These are phyloP conservation scores for Conoideocrella luteorostrata DNA, from an alignment of 2,329 filamentous ascomycete genomes.

Conservation along the genomic window DNA sequence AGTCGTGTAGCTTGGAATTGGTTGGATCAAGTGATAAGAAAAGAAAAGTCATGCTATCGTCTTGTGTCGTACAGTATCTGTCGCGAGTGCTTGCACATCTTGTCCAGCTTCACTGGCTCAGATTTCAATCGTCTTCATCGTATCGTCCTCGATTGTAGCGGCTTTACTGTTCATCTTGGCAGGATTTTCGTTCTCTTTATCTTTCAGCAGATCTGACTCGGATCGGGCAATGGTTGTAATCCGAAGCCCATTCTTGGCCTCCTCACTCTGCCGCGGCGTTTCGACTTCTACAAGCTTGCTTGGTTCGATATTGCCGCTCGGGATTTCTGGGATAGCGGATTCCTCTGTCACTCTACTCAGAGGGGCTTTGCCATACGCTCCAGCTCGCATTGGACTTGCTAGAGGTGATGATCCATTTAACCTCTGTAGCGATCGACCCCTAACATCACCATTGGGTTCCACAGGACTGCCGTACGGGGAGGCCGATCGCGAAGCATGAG, in stretches of 20 bases:
- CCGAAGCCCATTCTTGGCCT: slow-evolving; percentile 24
- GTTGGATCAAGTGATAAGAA: not conserved
- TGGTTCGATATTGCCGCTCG: slow-evolving; percentile 31
- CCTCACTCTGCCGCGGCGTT: slow-evolving; percentile 42
- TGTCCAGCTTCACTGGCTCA: slow-evolving; percentile 28
- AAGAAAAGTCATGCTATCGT: slow-evolving; percentile 18
- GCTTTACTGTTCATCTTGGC: slow-evolving; percentile 39
- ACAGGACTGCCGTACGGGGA: slow-evolving; percentile 62
- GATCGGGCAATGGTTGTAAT: slow-evolving; percentile 25
- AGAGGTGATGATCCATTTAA: slow-evolving; percentile 58
- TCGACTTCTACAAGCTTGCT: slow-evolving; percentile 51
- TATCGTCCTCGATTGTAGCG: slow-evolving; percentile 37
- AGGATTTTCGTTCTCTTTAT: slow-evolving; percentile 31
- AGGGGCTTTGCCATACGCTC: slow-evolving; percentile 63
- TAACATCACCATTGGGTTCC: slow-evolving; percentile 51
- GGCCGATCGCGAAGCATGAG: slow-evolving; percentile 40
- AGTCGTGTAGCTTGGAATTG: too few relatives aligned
- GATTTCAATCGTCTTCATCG: slow-evolving; percentile 59
- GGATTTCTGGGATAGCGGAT: slow-evolving; percentile 34
- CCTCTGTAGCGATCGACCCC: slow-evolving; percentile 67
- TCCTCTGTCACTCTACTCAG: slow-evolving; percentile 73
- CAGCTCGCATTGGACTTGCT: slow-evolving; percentile 58
- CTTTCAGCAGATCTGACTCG: slow-evolving; percentile 29
- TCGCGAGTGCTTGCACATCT: too few relatives aligned
- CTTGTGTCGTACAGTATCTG: too few relatives aligned